Conservation (phyloP, 768 basidiomycete species). For the Rhizopogon vulgaris region DNA sequence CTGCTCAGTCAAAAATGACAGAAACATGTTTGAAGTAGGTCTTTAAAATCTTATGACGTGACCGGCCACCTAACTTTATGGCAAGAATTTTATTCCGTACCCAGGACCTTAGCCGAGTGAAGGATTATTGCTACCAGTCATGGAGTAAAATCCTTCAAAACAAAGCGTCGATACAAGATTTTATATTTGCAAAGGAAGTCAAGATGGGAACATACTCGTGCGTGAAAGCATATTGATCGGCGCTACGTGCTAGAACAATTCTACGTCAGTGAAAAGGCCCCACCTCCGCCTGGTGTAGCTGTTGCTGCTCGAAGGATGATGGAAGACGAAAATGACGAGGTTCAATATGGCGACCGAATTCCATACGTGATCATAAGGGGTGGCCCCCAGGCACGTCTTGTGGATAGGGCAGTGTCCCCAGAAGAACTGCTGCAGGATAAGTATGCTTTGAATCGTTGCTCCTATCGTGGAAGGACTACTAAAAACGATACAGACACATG, state of each 20-base stretch:
- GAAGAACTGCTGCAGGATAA: conserved; percentile 58
- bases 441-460: conserved; percentile 30
- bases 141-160: conserved; percentile 84
- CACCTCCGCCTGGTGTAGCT: conserved; percentile 88
- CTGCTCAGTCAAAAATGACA: conserved; percentile 88
- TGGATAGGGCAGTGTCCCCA: conserved; percentile 72
- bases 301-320: conserved; percentile 75
- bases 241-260: neutral
- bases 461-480: neutral
- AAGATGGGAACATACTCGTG: conserved; percentile 91
- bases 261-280: conserved; percentile 62
- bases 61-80: neutral
- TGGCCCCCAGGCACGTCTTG: conserved; percentile 54
- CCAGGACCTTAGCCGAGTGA: conserved; percentile 84
- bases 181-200: conserved; percentile 93
- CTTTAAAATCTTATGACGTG: neutral
- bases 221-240: conserved; percentile 5
- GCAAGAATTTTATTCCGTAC: conserved; percentile 76
- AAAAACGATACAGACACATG: conserved; percentile 39
- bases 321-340: conserved; percentile 73
- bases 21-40: conserved; percentile 80
- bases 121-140: conserved; percentile 77
- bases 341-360: conserved; percentile 90
- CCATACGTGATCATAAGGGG: conserved; percentile 83
- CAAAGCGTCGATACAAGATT: conserved; percentile 82